A percentile compares a stretch with the other conserved stretches of the same genome.
Evolutionary conservation across 1,284 basidiomycete species (phyloP).

Genomic region (Phaffia rhodozyma): DNA sequence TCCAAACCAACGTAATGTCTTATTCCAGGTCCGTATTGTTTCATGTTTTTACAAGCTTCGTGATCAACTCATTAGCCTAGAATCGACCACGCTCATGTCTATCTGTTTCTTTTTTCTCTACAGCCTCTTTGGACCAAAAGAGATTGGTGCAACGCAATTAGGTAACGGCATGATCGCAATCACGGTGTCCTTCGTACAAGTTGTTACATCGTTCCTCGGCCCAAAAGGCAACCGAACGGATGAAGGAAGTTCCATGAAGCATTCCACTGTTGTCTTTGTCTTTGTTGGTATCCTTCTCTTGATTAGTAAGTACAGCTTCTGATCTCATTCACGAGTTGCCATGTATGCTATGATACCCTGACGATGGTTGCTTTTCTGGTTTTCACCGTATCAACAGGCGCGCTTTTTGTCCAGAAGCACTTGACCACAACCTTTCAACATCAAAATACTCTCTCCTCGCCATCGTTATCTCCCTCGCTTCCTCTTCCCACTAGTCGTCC

Average conservation of each 20-base stretch:
- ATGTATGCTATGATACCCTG: too few relatives aligned
- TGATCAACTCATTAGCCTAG: background rate
- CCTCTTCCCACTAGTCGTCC: background rate
- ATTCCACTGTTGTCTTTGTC: conserved; percentile 7
- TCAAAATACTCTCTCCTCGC: background rate
- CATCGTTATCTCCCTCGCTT: background rate
- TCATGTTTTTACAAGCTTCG: background rate
- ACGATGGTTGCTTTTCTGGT: background rate
- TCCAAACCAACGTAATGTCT: background rate
- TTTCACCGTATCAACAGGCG: background rate
- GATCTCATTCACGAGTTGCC: too few relatives aligned
- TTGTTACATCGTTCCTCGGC: conserved; percentile 28
- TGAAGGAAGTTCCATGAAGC: background rate
- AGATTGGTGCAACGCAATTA: conserved; percentile 34
- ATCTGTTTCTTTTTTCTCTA: background rate
- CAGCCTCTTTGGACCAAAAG: conserved; percentile 27
- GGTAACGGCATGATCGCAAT: conserved; percentile 36
- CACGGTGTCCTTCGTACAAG: conserved; percentile 30
- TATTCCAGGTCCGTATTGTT: background rate
- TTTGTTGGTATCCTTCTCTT: conserved; percentile 1
- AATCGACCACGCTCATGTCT: background rate
- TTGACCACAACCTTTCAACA: background rate
- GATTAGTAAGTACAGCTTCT: background rate
- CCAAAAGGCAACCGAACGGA: conserved; percentile 9
- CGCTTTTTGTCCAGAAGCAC: background rate